Conservation (phyloP, 106 monocot genomes). For the Phalaenopsis equestris region DNA sequence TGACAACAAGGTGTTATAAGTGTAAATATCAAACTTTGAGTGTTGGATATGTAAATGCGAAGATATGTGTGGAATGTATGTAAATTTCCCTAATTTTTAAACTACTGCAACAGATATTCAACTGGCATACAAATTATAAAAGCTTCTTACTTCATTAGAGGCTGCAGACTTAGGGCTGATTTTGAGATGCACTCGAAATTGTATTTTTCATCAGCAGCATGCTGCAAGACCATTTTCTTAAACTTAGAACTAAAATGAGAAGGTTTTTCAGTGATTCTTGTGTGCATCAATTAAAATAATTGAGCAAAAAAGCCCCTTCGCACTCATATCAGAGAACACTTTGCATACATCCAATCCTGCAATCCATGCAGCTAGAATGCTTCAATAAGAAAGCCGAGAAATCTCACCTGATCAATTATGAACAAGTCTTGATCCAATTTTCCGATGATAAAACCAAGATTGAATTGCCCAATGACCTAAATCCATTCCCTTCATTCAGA, state of each 20-base stretch:
- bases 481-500: constrained; percentile 3
- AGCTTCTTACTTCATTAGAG: constrained; percentile 71
- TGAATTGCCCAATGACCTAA: constrained; percentile 96
- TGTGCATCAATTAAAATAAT: neutral
- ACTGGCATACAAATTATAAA: neutral
- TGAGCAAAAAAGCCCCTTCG: neutral
- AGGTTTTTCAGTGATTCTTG: neutral
- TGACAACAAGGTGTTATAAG: too few relatives aligned
- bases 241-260: neutral
- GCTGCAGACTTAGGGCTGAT: constrained; percentile 83
- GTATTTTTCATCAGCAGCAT: constrained; percentile 99
- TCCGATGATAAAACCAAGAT: constrained; percentile 99
- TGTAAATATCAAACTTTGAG: too few relatives aligned
- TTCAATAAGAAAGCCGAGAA: constrained; percentile 6
- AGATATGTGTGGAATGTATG: too few relatives aligned
- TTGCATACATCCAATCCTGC: neutral
- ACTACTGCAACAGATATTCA: neutral
- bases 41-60: too few relatives aligned
- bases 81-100: neutral
- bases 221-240: constrained; percentile 34
- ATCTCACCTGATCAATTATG: constrained; percentile 86
- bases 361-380: neutral
- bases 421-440: constrained; percentile 91
- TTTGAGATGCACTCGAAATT: constrained; percentile 87
- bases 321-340: neutral